phyloP scores from a whole-genome alignment of 2,329 filamentous ascomycete species.

The Microdochium bolleyi region DNA sequence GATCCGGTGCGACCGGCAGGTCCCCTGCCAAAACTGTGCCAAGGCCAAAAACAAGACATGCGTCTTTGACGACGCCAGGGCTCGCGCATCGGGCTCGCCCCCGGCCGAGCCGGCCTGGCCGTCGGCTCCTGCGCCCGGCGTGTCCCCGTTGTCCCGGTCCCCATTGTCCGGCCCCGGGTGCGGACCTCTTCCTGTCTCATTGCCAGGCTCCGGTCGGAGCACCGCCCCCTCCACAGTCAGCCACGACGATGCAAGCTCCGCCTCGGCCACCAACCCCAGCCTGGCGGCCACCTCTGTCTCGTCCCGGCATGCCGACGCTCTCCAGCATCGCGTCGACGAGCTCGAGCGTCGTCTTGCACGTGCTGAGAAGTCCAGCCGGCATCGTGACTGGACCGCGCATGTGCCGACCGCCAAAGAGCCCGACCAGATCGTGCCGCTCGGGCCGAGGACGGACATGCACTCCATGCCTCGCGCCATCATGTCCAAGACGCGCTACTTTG shows the following conservation, averaged over 20 bases:
- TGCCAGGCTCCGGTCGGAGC: neutral
- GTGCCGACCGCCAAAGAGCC: conserved; percentile 1
- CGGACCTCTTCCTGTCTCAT: no score
- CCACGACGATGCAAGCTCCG: neutral
- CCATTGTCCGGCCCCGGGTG: no score
- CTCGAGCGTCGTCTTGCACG: conserved; percentile 32
- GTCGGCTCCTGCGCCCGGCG: conserved; percentile 1
- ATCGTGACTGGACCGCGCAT: conserved; percentile 12
- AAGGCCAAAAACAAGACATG: conserved; percentile 47
- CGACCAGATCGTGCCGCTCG: conserved; percentile 9
- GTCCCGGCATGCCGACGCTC: conserved; percentile 19
- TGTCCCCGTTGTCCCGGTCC: neutral
- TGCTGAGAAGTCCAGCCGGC: neutral
- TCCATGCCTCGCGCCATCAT: conserved; percentile 19
- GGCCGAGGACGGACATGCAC: conserved; percentile 13
- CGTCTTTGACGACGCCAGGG: conserved; percentile 26
- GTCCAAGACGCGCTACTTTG: conserved; percentile 36
- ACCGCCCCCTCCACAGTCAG: neutral
- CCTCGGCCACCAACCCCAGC: neutral
- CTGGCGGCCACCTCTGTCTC: neutral
- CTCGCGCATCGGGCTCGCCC: conserved; percentile 14
- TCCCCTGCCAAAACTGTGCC: conserved; percentile 52
- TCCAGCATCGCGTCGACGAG: conserved; percentile 10
- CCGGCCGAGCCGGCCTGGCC: conserved; percentile 1
- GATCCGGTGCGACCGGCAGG: conserved; percentile 51